These are phyloP conservation scores for Parachaetomium inaequale DNA, from an alignment of 495 filamentous ascomycete genomes.

Conservation along the genomic window DNA sequence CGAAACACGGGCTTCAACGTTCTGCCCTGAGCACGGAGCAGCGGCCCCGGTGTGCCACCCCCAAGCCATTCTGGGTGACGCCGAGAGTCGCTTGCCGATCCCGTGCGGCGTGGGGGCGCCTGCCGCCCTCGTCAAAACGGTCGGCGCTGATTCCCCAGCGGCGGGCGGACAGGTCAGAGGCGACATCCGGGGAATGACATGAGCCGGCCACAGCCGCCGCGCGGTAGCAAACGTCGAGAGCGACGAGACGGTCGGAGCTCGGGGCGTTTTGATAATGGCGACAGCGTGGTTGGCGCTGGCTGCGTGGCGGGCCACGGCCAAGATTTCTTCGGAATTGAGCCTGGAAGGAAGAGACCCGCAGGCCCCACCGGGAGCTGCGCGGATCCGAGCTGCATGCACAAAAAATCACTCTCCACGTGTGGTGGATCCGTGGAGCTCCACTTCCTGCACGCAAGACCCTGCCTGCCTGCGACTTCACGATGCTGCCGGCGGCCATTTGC, in stretches of 20 bases:
- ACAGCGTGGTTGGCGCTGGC: not conserved
- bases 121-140: not conserved
- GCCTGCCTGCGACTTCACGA: not conserved
- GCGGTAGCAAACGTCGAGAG: not conserved
- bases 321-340: conserved; percentile 1
- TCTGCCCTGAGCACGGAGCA: not conserved
- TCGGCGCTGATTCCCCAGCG: not conserved
- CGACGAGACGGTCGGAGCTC: not conserved
- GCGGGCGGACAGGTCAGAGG: not conserved
- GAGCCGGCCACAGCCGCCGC: no score
- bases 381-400: conserved; percentile 12
- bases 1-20: not conserved
- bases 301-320: not conserved
- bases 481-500: conserved; percentile 8
- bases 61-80: not conserved
- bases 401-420: conserved; percentile 18
- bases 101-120: conserved; percentile 7
- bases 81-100: conserved; percentile 14
- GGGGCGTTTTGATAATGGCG: conserved; percentile 6
- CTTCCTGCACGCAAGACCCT: conserved; percentile 4
- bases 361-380: not conserved
- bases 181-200: not conserved
- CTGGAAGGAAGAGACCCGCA: conserved; percentile 1
- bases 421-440: conserved; percentile 6
- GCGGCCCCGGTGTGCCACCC: not conserved